Evolutionary conservation across 2,329 filamentous ascomycete species (phyloP).

Genomic region (Macrophomina phaseolina): DNA sequence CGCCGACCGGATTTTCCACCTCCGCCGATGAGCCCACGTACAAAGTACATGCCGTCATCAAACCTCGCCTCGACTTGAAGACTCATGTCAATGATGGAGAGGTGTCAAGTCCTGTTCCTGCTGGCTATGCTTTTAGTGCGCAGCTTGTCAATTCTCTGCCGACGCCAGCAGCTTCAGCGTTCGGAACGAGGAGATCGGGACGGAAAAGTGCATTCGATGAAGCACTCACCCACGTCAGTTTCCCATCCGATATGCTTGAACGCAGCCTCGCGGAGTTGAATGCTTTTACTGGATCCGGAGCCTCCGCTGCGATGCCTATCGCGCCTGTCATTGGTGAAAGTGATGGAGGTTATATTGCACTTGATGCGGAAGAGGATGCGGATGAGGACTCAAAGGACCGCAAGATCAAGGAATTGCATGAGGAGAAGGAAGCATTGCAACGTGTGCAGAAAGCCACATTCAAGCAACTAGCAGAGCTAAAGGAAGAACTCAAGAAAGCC

Average conservation of each 20-base stretch:
- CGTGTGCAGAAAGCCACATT: conserved; percentile 54
- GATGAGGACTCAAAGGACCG: neutral
- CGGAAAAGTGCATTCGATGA: conserved; percentile 43
- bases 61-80: conserved; percentile 73
- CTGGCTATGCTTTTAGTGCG: conserved; percentile 68
- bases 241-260: conserved; percentile 49
- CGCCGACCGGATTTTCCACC: conserved; percentile 59
- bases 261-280: conserved; percentile 44
- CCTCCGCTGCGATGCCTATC: conserved; percentile 18
- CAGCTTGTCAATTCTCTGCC: conserved; percentile 58
- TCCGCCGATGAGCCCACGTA: conserved; percentile 46
- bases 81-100: conserved; percentile 38
- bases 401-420: neutral
- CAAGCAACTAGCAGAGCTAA: conserved; percentile 50
- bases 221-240: conserved; percentile 51
- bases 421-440: conserved; percentile 44
- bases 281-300: conserved; percentile 33
- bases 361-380: conserved; percentile 32
- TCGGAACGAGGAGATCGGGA: conserved; percentile 30
- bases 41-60: conserved; percentile 69
- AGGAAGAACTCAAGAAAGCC: conserved; percentile 48
- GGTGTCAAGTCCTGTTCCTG: conserved; percentile 48
- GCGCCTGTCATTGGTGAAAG: conserved; percentile 24
- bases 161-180: conserved; percentile 39
- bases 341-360: conserved; percentile 46